Conservation (phyloP, 768 basidiomycete species). For the Serendipita sp. region DNA sequence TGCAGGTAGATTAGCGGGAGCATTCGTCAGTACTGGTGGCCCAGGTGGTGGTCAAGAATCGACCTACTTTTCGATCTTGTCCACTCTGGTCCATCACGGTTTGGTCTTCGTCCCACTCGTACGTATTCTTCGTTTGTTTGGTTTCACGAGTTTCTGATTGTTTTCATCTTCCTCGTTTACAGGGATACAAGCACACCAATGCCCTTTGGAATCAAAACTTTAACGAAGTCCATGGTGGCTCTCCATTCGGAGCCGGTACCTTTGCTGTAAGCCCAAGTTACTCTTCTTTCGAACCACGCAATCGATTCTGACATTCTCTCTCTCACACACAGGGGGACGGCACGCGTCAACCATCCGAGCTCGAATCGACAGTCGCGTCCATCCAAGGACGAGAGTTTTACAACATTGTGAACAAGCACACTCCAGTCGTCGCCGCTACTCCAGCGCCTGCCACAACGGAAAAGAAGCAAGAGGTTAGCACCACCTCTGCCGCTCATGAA, state of each 20-base stretch:
- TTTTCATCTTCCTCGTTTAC: background rate
- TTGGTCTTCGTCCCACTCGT: constrained; percentile 20
- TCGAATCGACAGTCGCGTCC: constrained; percentile 35
- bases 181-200: background rate
- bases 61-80: constrained; percentile 24
- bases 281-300: background rate
- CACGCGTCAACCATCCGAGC: constrained; percentile 28
- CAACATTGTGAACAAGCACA: constrained; percentile 25
- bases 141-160: no score
- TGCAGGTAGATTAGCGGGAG: constrained; percentile 55
- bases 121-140: background rate
- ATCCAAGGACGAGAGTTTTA: constrained; percentile 41
- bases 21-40: constrained; percentile 58
- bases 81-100: constrained; percentile 55
- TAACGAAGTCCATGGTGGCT: constrained; percentile 27
- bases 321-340: constrained; percentile 19
- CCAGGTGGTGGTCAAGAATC: constrained; percentile 37
- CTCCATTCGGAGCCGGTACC: constrained; percentile 64
- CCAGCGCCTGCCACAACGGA: no score
- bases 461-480: no score
- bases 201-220: constrained; percentile 9
- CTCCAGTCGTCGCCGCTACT: background rate
- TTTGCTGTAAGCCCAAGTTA: constrained; percentile 20
- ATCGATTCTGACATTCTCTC: background rate
- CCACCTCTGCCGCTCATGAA: no score